Base-by-base conservation (phyloP, 1,139 yeast species). In the Geotrichum aggregatum region DNA sequence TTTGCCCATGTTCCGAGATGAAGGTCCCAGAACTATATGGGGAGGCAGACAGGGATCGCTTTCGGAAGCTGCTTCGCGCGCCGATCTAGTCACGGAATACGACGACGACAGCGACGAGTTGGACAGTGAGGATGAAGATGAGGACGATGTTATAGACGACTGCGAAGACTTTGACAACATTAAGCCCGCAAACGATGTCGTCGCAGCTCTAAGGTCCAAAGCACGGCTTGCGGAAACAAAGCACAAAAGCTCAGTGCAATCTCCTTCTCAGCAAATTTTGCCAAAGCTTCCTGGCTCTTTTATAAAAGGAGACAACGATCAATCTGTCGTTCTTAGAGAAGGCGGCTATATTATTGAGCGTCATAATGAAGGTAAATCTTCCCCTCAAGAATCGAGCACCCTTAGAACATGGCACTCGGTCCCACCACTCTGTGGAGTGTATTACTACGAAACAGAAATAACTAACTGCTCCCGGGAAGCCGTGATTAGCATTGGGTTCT, bases 371-470 rank as follows among this genome's bases (percentile, higher is more conserved):
- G 26, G 52, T 11, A 56, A 56, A 35, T 44, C 56, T 1, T 42
- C 55, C 2, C 47, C 45, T 1, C 60, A 55, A 34, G 62, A 57
- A 19, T 52, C 52, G 10, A 56, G 54, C n/a, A 56, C 63, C 1
- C 47, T 78, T 0, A 72, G 73, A 61, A 69, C 82, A 0, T 70
- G 79, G 56, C 63, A 68, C 47, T 61, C 71, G 1, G 66, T 81
- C 7, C 75, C 78, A 1, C 60, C 68, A 3, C 64, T 69, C 14
- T 70, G 76, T 45, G 83, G 84, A 0, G 66, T 82, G 1, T 83
- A 76, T 63, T 83, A 83, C 62, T 83, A 65, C 61, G 88, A 83
- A 61, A 69, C 80, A 3, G 71, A 72, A 47, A 64, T 82, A 1
- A 58, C 71, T 47, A 52, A 56, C 48, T 36, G 58, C 51, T 26